A percentile compares a stretch with the other conserved stretches of the same genome.
Evolutionary conservation across 164 flowering plant species (phyloP).

Genomic region (Magnolia sinica): DNA sequence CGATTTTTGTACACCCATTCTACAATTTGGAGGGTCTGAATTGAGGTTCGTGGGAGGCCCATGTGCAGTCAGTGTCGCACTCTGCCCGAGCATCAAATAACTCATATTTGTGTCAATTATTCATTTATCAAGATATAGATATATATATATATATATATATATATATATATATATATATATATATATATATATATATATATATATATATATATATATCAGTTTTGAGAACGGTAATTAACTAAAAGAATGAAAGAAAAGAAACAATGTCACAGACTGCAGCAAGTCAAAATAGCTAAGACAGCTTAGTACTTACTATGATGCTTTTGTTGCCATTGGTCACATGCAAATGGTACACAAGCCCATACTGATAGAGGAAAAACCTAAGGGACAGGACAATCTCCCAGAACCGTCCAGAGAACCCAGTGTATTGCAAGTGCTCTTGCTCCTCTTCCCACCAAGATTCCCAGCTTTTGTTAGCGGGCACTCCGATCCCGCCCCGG

Average conservation of each 20-base stretch:
- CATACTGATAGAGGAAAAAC: constrained; percentile 89
- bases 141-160: too few species aligned
- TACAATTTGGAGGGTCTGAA: neutral
- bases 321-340: constrained; percentile 56
- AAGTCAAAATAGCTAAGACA: neutral
- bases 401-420: constrained; percentile 61
- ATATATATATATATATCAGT: too few species aligned
- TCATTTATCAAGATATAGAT: too few species aligned
- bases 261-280: neutral
- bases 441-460: constrained; percentile 99
- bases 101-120: too few species aligned
- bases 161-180: too few species aligned
- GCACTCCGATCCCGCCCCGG: constrained; percentile 90
- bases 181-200: too few species aligned
- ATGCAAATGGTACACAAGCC: constrained; percentile 79
- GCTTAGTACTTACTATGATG: constrained; percentile 53
- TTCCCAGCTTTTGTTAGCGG: constrained; percentile 94
- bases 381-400: constrained; percentile 78
- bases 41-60: too few species aligned
- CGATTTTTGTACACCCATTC: neutral
- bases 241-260: neutral
- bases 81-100: too few species aligned
- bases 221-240: neutral
- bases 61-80: too few species aligned
- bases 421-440: constrained; percentile 75